Evolutionary conservation across 2,329 filamentous ascomycete genomes (phyloP), one percentile per base, ranked within the genome.

Genomic region (Exophiala oligosperma): DNA sequence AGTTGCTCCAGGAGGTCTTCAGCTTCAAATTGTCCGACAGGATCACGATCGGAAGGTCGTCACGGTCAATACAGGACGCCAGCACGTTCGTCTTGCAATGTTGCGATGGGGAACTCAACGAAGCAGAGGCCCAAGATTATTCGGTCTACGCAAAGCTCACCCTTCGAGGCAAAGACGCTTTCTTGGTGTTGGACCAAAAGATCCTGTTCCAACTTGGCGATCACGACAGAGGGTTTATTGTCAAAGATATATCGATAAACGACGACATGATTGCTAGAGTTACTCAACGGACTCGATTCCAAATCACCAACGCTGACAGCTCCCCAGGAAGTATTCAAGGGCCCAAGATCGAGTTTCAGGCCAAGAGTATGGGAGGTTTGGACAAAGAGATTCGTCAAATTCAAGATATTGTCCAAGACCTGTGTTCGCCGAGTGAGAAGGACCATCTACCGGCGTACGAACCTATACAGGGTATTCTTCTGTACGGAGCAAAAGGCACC

Each of bases 401-500:
- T 12, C 59, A 54, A 21, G 52, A 47, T 12, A 60, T 67, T 41
- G 44, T 66, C 26, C 24, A 51, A 43, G 24, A 54, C n/a, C n/a
- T 66, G 21, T 47, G 60, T 8, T 40, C 37, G 6, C 53, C 63
- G n/a, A 14, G 40, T 24, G 49, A 53, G 9, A 56, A 53, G 49
- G 24, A 49, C 21, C 46, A 52, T 49, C 60, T 52, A 35, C 46
- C 49, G 29, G 21, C 29, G 21, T 59, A 63, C 41, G 28, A 53
- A 41, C 71, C 69, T 66, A 74, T 65, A 76, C 82, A 82, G 52
- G 85, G 85, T 0, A 81, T 94, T 37, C 80, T 94, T 24, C 78
- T 97, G 3, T 87, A 95, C 70, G 93, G 93, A 12, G 87, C 90
- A 17, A 84, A 85, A 61, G 92, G 93, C 9, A 95, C 90, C 0